Evolutionary conservation across 1,139 yeast genomes (phyloP).

Genomic region (Taiozyma sp.): DNA sequence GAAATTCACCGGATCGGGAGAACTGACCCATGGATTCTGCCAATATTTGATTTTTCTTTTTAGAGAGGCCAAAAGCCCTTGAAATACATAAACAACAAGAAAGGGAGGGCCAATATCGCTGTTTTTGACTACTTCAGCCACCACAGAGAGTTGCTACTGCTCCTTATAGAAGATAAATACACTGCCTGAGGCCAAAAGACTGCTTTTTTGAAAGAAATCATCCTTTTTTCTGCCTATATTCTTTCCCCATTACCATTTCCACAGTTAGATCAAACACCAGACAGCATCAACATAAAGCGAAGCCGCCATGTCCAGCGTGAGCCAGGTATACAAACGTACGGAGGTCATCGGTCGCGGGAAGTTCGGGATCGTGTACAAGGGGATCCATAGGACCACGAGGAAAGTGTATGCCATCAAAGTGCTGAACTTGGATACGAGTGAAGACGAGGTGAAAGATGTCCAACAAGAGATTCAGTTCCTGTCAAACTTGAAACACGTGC

Average conservation of each 20-base stretch:
- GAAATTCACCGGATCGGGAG: neutral
- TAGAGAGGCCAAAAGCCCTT: neutral
- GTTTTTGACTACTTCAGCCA: neutral
- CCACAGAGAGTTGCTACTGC: neutral
- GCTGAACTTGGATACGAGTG: conserved; percentile 84
- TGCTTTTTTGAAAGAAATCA: neutral
- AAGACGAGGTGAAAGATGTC: conserved; percentile 92
- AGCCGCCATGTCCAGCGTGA: conserved; percentile 22
- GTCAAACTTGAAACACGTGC: conserved; percentile 74
- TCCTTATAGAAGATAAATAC: neutral
- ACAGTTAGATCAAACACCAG: neutral
- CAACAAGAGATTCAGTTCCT: conserved; percentile 90
- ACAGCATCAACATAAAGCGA: neutral
- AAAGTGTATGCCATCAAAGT: conserved; percentile 91
- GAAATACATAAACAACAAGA: neutral
- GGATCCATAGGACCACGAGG: conserved; percentile 43
- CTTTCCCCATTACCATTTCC: neutral
- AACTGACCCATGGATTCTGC: neutral
- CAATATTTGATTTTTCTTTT: neutral
- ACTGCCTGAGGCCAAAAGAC: neutral
- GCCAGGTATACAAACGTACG: conserved; percentile 59
- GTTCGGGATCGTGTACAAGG: conserved; percentile 94
- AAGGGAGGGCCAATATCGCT: neutral
- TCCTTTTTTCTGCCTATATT: neutral
- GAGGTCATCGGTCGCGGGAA: conserved; percentile 95